Base-by-base conservation (phyloP, 2,329 filamentous ascomycete species). In the Fusarium praegraminearum region DNA sequence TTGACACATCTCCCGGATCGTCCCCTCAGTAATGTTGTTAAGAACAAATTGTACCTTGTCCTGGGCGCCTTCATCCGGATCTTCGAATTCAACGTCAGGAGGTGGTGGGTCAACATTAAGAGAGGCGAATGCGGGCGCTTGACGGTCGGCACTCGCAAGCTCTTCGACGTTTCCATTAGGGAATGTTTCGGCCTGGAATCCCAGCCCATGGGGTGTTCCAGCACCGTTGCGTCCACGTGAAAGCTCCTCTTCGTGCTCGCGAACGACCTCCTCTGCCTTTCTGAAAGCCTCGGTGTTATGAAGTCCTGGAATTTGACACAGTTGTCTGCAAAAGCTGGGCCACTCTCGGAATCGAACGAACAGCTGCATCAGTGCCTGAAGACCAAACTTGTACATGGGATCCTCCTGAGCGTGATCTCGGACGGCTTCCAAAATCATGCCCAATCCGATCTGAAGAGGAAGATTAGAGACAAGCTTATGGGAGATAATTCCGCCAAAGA, bases 341-440 rank as follows among this genome's bases (percentile, higher is more conserved):
- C 96, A 99, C 77, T 99, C 96, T 7, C 89, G 86, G 50, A 99
- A 89, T 41, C 96, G 89, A 40, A 89, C 86, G 57, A 93, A 90
- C 56, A 98, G 87, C 78, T 98, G 94, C 78, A 98, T 91, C 64
- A 99, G 86, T 18, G 96, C 96, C 78, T 99, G 96, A 15, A 99
- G 86, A 13, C 97, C 96, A 77, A 99, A 99, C 75, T 98, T 97
- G 83, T 96, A 98, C 96, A 99, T 98, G 2, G 93, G 90, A 65
- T 94, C 90, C 33, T 97, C 92, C 1, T 92, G 89, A 33, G 87
- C 83, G 75, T 96, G 93, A 69, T 97, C 94, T 69, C 93, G 88
- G 26, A 99, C 94, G 15, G 96, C 93, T 78, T 99, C 94, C n/a
- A 98, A 84, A 68, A 99, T 97, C 93, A 99, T 98, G 18, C 93